These are phyloP conservation scores for Kwoniella europaea DNA, from an alignment of 768 basidiomycete species.

Conservation along the genomic window DNA sequence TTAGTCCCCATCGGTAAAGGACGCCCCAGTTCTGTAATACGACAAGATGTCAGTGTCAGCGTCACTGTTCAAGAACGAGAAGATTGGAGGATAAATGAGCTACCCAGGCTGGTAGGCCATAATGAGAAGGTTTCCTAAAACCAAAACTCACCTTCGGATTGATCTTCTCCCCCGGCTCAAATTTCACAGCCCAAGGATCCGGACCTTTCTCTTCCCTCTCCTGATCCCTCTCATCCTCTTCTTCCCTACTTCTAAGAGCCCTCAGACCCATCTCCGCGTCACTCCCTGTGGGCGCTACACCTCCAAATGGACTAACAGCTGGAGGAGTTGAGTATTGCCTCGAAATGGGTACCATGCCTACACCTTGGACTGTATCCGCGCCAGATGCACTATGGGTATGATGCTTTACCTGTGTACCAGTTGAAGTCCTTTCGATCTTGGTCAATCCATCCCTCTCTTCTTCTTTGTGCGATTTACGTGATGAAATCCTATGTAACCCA, in stretches of 20 bases:
- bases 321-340: slow-evolving; percentile 37
- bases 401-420: slow-evolving; percentile 24
- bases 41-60: too few relatives aligned
- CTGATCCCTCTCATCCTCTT: slow-evolving; percentile 41
- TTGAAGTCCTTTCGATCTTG: slow-evolving; percentile 31
- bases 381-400: slow-evolving; percentile 5
- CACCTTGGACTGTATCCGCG: slow-evolving; percentile 15
- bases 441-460: neutral
- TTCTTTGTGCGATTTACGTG: neutral
- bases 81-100: too few relatives aligned
- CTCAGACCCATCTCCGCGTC: slow-evolving; percentile 48
- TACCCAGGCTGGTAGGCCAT: too few relatives aligned
- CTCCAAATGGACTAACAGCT: slow-evolving; percentile 44
- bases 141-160: slow-evolving; percentile 53
- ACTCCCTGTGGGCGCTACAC: slow-evolving; percentile 42
- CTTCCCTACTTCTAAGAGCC: slow-evolving; percentile 43
- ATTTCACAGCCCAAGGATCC: slow-evolving; percentile 53
- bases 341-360: slow-evolving; percentile 38
- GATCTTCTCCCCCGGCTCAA: slow-evolving; percentile 52
- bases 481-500: neutral
- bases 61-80: too few relatives aligned
- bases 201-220: slow-evolving; percentile 39
- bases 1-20: slow-evolving; percentile 52
- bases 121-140: neutral
- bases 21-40: slow-evolving; percentile 51